A percentile compares a stretch with the other conserved stretches of the same genome.
These are phyloP conservation scores for Arthrobotrys sphaeroides DNA, from an alignment of 2,329 filamentous ascomycete genomes.

Conservation along the genomic window DNA sequence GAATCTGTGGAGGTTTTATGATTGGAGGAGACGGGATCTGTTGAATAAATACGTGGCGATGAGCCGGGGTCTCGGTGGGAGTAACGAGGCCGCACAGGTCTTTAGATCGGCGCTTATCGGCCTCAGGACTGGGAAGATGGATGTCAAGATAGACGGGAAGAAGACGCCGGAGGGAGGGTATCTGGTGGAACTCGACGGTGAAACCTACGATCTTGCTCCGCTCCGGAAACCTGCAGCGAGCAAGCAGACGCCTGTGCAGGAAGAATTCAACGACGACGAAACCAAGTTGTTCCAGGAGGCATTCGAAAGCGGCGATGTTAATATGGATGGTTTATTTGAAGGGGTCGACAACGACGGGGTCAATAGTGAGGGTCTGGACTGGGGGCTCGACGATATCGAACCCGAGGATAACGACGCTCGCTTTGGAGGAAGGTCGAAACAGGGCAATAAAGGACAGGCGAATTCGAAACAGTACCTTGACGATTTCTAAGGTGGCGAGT, in stretches of 20 bases:
- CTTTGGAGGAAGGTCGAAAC: background rate
- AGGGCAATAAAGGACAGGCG: background rate
- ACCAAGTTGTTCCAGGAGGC: slow-evolving; percentile 2
- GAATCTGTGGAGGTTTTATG: slow-evolving; percentile 45
- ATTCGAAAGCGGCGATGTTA: background rate
- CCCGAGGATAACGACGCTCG: background rate
- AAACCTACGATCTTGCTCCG: slow-evolving; percentile 32
- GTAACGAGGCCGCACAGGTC: background rate
- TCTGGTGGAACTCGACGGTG: slow-evolving; percentile 39
- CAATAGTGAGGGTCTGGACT: slow-evolving; percentile 19
- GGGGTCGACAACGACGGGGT: background rate
- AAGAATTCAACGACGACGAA: background rate
- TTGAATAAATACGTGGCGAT: slow-evolving; percentile 34
- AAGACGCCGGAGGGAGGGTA: slow-evolving; percentile 14
- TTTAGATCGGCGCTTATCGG: slow-evolving; percentile 24
- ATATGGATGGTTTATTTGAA: background rate
- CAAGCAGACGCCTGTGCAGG: background rate
- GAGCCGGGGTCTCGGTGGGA: slow-evolving; percentile 19
- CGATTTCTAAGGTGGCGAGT: background rate
- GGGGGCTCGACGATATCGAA: slow-evolving; percentile 40
- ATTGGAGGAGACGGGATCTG: slow-evolving; percentile 25
- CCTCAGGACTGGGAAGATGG: background rate
- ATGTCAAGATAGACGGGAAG: background rate
- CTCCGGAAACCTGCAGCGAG: background rate
- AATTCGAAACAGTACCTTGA: slow-evolving; percentile 9